Evolutionary conservation across 1,284 basidiomycete species (phyloP), one percentile per base, ranked within the genome.

Genomic region (Fomitopsis pinicola): DNA sequence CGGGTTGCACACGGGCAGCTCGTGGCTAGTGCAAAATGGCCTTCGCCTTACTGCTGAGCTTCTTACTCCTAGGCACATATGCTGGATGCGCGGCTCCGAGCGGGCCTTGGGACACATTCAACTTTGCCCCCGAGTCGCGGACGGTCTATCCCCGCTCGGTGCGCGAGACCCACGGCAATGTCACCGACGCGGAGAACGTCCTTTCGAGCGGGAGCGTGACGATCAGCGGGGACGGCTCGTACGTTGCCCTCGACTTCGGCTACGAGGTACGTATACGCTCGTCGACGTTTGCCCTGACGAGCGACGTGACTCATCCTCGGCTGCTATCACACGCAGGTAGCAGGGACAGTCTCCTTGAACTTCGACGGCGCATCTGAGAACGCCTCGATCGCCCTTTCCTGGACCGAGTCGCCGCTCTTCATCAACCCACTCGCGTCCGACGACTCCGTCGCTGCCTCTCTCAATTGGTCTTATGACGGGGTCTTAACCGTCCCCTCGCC

Each of bases 101-200:
- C 30, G 80, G 80, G 7, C 77, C 79, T 40, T 82, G 80, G 81
- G 79, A 81, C 62, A 66, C 66, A 6, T 82, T 82, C 69, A 82
- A 80, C 67, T 79, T 73, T 52, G 79, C 80, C 1, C 80, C 80
- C 1, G 61, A 68, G 1, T 76, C 73, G 17, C 73, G 72, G 60
- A 76, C 69, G 1, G 78, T 81, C 5, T 68, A 63, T n/a, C 79
- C 81, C 14, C 66, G 63, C 5, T 65, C 70, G 15, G 65, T 81
- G 15, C 74, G 71, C 57, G 64, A 70, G 5, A 60, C 68, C 2
- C 64, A 71, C 33, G 80, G 80, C 4, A 42, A 62, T 0, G 76
- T 82, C 6, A 48, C 59, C 2, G 70, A 71, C 44, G 72, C 76
- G 2, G 36, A 73, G 1, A 67, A 68, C 53, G 71, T 81, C 4